Evolutionary conservation across 1,139 yeast species (phyloP).

Genomic region (Kodamaea anthophila): DNA sequence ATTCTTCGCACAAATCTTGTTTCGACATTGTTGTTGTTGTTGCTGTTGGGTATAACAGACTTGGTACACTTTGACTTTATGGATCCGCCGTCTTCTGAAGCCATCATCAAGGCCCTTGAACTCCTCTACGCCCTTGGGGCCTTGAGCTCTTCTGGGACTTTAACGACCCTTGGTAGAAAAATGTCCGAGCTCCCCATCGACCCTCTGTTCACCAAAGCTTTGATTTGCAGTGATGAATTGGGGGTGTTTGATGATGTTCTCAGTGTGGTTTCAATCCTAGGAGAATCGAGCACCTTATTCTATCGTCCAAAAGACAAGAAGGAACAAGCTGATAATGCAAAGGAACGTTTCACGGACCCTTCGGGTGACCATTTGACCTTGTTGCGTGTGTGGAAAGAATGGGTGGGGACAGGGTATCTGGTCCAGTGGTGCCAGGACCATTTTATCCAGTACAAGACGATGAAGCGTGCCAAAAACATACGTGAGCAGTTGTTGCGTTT

Average conservation of each 20-base stretch:
- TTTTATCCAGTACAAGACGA: conserved; percentile 68
- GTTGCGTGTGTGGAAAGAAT: conserved; percentile 67
- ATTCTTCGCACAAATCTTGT: conserved; percentile 77
- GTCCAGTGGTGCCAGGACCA: conserved; percentile 85
- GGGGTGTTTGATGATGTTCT: conserved; percentile 61
- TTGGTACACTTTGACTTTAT: conserved; percentile 78
- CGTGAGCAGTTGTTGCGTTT: conserved; percentile 62
- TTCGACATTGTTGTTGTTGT: conserved; percentile 63
- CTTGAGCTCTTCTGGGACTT: conserved; percentile 66
- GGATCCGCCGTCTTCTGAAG: conserved; percentile 74
- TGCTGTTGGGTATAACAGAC: conserved; percentile 80
- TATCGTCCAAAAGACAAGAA: conserved; percentile 67
- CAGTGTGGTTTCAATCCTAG: conserved; percentile 74
- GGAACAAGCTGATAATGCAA: conserved; percentile 59
- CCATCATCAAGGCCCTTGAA: conserved; percentile 73
- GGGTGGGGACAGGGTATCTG: conserved; percentile 69
- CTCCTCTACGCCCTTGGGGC: conserved; percentile 84
- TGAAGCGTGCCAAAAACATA: conserved; percentile 66
- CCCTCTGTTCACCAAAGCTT: conserved; percentile 77
- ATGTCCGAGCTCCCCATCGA: conserved; percentile 94
- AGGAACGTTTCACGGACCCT: conserved; percentile 43
- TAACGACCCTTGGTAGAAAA: conserved; percentile 72
- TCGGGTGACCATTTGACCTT: conserved; percentile 80
- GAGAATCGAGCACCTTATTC: conserved; percentile 71
- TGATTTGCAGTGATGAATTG: conserved; percentile 55